phyloP scores from a whole-genome alignment of 2,329 filamentous ascomycete genomes.

The Phialophora tarda region DNA sequence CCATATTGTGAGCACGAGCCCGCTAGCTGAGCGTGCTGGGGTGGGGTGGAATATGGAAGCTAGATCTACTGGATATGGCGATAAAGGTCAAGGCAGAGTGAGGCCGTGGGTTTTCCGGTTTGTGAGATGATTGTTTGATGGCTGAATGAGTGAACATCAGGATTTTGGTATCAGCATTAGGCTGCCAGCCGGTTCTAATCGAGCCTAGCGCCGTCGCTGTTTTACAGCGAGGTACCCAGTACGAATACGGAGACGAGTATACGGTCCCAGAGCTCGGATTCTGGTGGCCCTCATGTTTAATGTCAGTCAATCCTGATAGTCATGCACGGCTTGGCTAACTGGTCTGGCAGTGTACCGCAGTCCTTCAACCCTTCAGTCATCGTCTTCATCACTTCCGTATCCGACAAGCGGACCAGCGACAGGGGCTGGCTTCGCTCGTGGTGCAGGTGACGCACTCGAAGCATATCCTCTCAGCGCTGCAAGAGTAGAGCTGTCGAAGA shows the following conservation, averaged over 20 bases:
- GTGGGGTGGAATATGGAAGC: not conserved
- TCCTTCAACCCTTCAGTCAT: conserved; percentile 52
- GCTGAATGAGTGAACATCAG: not conserved
- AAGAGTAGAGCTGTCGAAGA: conserved; percentile 82
- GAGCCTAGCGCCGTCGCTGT: not conserved
- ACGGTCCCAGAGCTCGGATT: no score
- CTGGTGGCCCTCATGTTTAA: no score
- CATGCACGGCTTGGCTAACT: not conserved
- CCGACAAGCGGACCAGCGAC: conserved; percentile 76
- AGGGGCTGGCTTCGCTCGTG: conserved; percentile 58
- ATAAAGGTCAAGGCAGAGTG: no score
- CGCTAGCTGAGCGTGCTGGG: not conserved
- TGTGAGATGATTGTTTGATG: not conserved
- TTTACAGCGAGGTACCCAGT: not conserved
- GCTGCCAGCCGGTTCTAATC: not conserved
- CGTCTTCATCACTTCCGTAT: conserved; percentile 90
- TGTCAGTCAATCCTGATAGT: not conserved
- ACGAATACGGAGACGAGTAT: not conserved
- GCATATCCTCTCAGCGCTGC: conserved; percentile 70
- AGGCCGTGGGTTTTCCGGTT: not conserved
- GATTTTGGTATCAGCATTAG: not conserved
- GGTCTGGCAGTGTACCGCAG: not conserved
- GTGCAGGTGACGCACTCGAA: conserved; percentile 51
- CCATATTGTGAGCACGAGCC: not conserved
- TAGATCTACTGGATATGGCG: not conserved